A percentile compares a stretch with the other conserved stretches of the same genome.
phyloP scores from a whole-genome alignment of 73 alveolate genomes.

The Durusdinium trenchii region DNA sequence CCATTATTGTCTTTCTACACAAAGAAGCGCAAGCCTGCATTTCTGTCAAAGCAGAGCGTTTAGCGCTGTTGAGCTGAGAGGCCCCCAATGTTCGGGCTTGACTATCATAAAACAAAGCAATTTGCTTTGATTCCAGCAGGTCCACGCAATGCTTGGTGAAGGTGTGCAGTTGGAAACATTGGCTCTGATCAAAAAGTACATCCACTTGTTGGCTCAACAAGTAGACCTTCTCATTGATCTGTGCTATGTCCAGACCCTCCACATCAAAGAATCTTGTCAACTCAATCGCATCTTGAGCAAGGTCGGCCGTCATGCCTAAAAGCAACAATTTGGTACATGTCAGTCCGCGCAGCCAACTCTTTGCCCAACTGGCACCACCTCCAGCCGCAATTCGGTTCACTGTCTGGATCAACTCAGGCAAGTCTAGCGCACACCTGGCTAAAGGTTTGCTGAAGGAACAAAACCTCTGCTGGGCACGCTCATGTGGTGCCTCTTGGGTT shows the following conservation, averaged over 20 bases:
- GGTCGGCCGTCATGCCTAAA: conserved; percentile 33
- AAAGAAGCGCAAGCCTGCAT: background rate
- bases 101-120: background rate
- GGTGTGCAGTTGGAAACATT: background rate
- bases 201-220: background rate
- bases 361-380: background rate
- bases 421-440: background rate
- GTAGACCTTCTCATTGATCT: background rate
- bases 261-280: background rate
- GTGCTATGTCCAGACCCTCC: background rate
- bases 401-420: background rate
- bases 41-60: background rate
- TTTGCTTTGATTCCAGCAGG: background rate
- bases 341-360: background rate
- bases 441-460: background rate
- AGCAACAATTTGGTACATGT: background rate
- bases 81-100: background rate
- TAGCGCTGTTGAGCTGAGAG: background rate
- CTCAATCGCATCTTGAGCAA: background rate
- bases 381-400: background rate
- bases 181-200: background rate
- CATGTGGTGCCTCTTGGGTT: background rate
- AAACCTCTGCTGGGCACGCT: conserved; percentile 20
- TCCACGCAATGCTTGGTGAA: background rate
- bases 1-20: background rate